These are phyloP conservation scores for Backusella morwellensis DNA, from an alignment of 192 early-diverging fungal genomes.

Conservation along the genomic window DNA sequence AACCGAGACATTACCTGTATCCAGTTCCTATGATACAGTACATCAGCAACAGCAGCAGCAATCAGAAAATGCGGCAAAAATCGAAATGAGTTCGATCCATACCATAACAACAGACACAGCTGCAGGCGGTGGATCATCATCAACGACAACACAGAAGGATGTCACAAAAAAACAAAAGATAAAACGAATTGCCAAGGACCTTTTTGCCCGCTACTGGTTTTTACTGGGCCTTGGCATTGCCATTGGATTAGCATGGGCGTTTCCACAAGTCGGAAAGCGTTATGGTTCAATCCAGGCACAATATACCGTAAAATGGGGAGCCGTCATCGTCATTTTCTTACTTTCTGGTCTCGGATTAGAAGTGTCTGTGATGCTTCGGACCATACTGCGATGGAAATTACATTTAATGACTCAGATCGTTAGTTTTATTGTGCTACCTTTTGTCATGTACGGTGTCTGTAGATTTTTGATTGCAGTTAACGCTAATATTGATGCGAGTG, in stretches of 20 bases:
- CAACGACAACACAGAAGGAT: neutral
- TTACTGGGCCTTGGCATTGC: constrained; percentile 54
- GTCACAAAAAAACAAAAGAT: neutral
- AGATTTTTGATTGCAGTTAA: constrained; percentile 39
- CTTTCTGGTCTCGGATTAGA: constrained; percentile 63
- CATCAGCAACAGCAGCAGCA: neutral
- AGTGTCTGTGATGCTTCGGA: constrained; percentile 49
- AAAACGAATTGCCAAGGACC: constrained; percentile 30
- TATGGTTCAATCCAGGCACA: constrained; percentile 47
- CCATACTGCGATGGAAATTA: constrained; percentile 45
- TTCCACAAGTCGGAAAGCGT: constrained; percentile 56
- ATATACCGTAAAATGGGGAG: constrained; percentile 62
- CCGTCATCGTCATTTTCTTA: constrained; percentile 62
- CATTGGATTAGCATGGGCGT: constrained; percentile 60
- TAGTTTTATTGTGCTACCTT: constrained; percentile 53
- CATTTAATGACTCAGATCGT: constrained; percentile 59
- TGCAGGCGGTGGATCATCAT: neutral
- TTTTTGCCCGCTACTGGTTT: constrained; percentile 60
- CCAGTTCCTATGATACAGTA: neutral
- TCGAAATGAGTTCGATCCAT: neutral
- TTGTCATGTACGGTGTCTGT: constrained; percentile 49
- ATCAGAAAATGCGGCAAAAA: neutral
- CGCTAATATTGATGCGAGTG: constrained; percentile 43
- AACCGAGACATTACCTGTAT: neutral
- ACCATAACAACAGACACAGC: neutral